These are phyloP conservation scores for Caloboletus inedulis DNA, from an alignment of 1,284 basidiomycete genomes.

Conservation along the genomic window DNA sequence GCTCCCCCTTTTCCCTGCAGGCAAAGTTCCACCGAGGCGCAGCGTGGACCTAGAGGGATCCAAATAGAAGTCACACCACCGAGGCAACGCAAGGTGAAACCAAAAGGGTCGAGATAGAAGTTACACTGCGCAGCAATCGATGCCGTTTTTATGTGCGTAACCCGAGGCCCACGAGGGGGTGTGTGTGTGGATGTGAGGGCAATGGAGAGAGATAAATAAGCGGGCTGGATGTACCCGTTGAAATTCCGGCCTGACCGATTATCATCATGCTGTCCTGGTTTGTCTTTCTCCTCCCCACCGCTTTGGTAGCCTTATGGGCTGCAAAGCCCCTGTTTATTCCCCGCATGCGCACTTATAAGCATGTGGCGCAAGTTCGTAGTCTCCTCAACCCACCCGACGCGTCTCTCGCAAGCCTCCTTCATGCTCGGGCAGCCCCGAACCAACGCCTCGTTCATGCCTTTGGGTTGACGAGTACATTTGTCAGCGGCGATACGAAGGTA, in stretches of 20 bases:
- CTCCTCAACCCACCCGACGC: slow-evolving; percentile 32
- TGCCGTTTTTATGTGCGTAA: background rate
- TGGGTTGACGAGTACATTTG: slow-evolving; percentile 48
- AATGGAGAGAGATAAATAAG: slow-evolving; percentile 18
- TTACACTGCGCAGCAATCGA: background rate
- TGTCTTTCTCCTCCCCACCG: background rate
- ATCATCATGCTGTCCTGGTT: slow-evolving; percentile 11
- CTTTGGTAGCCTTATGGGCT: background rate
- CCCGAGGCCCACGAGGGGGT: background rate
- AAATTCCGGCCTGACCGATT: background rate
- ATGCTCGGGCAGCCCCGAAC: slow-evolving; percentile 43
- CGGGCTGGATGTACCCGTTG: background rate
- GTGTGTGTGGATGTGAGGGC: too few species aligned
- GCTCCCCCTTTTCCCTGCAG: background rate
- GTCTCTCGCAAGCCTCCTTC: slow-evolving; percentile 28
- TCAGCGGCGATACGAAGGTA: slow-evolving; percentile 31
- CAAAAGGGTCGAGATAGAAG: background rate
- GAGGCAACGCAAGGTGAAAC: too few species aligned
- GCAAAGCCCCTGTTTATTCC: background rate
- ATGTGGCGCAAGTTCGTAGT: background rate
- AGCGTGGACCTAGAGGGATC: background rate
- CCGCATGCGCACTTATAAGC: slow-evolving; percentile 12
- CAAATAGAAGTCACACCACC: background rate
- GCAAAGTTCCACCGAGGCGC: background rate
- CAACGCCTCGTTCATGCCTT: slow-evolving; percentile 42